Evolutionary conservation across 805 yeast genomes (phyloP).

Genomic region (Zygotorulaspora danielsina): DNA sequence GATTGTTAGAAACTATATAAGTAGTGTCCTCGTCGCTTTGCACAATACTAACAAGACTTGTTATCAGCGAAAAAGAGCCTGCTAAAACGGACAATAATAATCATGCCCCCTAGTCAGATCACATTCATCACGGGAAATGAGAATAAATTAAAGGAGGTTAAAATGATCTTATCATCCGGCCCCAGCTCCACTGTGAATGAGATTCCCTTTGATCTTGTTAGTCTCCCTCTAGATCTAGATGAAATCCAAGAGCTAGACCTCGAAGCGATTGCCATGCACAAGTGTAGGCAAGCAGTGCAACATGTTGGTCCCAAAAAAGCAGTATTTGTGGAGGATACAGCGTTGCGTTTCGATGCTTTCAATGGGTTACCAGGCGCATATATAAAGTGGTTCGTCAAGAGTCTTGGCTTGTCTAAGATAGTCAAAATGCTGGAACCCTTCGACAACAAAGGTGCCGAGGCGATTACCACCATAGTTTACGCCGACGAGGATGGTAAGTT

Average conservation of each 20-base stretch:
- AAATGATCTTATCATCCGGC: constrained; percentile 56
- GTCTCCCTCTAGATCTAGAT: constrained; percentile 70
- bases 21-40: too few species aligned
- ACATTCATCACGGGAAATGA: constrained; percentile 85
- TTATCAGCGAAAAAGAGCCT: not conserved
- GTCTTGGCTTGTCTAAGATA: constrained; percentile 71
- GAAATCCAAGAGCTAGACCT: constrained; percentile 86
- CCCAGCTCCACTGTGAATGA: constrained; percentile 22
- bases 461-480: constrained; percentile 89
- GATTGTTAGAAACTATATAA: too few species aligned
- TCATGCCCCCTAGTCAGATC: constrained; percentile 30
- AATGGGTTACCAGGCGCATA: constrained; percentile 93
- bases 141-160: constrained; percentile 82
- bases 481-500: constrained; percentile 80
- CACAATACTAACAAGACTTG: too few species aligned
- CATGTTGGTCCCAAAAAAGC: constrained; percentile 56
- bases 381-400: constrained; percentile 83
- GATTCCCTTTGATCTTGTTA: constrained; percentile 42
- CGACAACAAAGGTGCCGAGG: constrained; percentile 79
- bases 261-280: constrained; percentile 73
- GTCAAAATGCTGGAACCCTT: constrained; percentile 75
- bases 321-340: constrained; percentile 93
- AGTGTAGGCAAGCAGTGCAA: constrained; percentile 69
- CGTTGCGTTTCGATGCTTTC: constrained; percentile 75
- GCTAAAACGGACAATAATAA: too few species aligned